phyloP scores from a whole-genome alignment of 768 basidiomycete species.

The Sarcodon aspratus region DNA sequence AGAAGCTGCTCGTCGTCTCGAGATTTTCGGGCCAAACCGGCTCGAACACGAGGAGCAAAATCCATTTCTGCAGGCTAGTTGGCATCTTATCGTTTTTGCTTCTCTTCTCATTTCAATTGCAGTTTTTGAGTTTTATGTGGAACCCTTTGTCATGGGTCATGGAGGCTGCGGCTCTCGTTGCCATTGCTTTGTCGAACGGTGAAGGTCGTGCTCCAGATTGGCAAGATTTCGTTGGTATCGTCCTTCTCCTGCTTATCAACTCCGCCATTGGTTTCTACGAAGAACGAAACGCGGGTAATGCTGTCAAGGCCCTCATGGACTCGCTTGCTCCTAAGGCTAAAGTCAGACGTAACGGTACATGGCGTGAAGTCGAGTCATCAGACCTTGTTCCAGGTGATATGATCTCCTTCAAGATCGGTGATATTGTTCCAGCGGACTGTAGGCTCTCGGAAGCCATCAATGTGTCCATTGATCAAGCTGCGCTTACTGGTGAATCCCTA shows the following conservation, averaged over 20 bases:
- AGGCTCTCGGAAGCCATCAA: conserved; percentile 95
- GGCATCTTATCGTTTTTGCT: neutral
- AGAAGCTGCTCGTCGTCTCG: conserved; percentile 77
- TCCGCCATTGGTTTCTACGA: conserved; percentile 98
- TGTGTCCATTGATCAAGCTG: conserved; percentile 97
- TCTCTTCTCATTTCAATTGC: neutral
- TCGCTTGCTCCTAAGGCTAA: conserved; percentile 97
- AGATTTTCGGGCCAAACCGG: conserved; percentile 94
- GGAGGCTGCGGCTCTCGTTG: conserved; percentile 92
- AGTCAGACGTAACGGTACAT: conserved; percentile 75
- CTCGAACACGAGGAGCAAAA: conserved; percentile 88
- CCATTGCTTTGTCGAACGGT: conserved; percentile 94
- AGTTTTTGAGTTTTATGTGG: conserved; percentile 99
- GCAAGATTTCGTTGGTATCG: conserved; percentile 96
- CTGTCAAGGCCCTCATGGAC: conserved; percentile 99
- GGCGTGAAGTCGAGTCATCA: conserved; percentile 87
- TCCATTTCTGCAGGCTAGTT: conserved; percentile 68
- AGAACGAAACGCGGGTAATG: conserved; percentile 94
- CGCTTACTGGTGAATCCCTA: conserved; percentile 94
- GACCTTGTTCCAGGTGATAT: conserved; percentile 92
- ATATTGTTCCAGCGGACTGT: conserved; percentile 96
- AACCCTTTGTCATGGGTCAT: conserved; percentile 99
- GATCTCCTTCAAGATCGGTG: conserved; percentile 97
- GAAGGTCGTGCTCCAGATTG: conserved; percentile 81
- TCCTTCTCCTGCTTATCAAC: conserved; percentile 86